A percentile compares a stretch with the other conserved stretches of the same genome.
Evolutionary conservation across 306 rosid species (phyloP).

Genomic region (Glycine latifolia): DNA sequence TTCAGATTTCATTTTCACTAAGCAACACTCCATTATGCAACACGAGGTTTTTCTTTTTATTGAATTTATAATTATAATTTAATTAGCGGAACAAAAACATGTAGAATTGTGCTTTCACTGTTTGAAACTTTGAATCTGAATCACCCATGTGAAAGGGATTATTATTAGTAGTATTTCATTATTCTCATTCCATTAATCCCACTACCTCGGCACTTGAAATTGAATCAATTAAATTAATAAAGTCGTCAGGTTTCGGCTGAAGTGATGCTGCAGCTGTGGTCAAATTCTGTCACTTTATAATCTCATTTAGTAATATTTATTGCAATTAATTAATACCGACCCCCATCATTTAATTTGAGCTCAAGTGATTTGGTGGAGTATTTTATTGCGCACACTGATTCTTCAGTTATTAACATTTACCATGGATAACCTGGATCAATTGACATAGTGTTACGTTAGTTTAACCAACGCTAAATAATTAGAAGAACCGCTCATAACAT

Average conservation of each 20-base stretch:
- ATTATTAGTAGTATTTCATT: neutral
- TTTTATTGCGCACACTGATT: neutral
- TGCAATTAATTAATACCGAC: neutral
- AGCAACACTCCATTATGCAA: neutral
- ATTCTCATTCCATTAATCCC: conserved; percentile 17
- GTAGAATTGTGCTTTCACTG: conserved; percentile 1
- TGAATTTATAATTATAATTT: neutral
- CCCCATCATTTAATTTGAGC: conserved; percentile 33
- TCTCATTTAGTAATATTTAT: conserved; percentile 17
- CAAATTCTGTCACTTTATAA: conserved; percentile 16
- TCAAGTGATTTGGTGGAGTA: neutral
- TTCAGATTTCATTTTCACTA: neutral
- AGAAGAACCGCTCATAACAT: no score
- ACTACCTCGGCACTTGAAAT: conserved; percentile 3
- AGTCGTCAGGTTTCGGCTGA: conserved; percentile 21
- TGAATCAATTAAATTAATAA: conserved; percentile 31
- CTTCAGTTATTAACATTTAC: no score
- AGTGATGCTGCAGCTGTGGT: conserved; percentile 20
- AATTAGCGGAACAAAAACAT: neutral
- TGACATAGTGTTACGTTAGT: no score
- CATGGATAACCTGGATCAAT: no score
- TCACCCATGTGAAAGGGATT: conserved; percentile 23
- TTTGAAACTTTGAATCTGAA: conserved; percentile 47
- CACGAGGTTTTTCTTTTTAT: neutral
- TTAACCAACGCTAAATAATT: no score